Base-by-base conservation (phyloP, 176 grass and related monocot species). In the Otatea glauca region DNA sequence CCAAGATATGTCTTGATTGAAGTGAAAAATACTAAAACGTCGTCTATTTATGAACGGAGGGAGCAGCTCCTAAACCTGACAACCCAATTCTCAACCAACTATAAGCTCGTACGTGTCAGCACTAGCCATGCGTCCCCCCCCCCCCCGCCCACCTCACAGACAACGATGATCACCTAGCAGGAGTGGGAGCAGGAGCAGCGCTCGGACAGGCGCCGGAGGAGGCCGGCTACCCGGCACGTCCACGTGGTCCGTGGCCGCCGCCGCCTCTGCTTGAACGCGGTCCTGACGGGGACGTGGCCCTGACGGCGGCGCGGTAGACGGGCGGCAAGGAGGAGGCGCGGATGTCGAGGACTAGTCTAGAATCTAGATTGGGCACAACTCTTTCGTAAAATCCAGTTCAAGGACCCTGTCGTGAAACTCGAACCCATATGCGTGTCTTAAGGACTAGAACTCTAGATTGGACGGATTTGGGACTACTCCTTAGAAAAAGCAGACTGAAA, bases 221-320 rank as follows among this genome's bases (percentile, higher is more conserved):
- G 44, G 64, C 65, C 1, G 67, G 74, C 2, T 32, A 35, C 2
- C 66, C 5, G 1, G 5, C 55, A 9, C 10, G 45, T 63, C 80
- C 3, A 49, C 14, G 1, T 18, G 17, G 4, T 72, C 56, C n/a
- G 60, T 4, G 6, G 15, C 24, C 0, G 68, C 59, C 12, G 58
- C 34, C 35, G 9, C n/a, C 7, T 76, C 68, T 3, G 72, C 21
- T 43, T 67, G 79, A 1, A 29, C 29, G 1, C 29, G 29, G 29
- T 29, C 29, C 29, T 5, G 89, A 83, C 2, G 88, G 68, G 29
- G 84, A 75, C 32, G 84, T 47, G 15, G 25, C 3, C 49, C 50
- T 80, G 84, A 37, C 60, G 44, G 38, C 70, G 72, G 74, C 54
- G 83, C 73, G 10, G 73, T 82, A 50, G 41, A 77, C 11, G 76